Evolutionary conservation across 1,284 basidiomycete species (phyloP), one percentile per base, ranked within the genome.

Genomic region (Mycosarcoma mackinlayi): DNA sequence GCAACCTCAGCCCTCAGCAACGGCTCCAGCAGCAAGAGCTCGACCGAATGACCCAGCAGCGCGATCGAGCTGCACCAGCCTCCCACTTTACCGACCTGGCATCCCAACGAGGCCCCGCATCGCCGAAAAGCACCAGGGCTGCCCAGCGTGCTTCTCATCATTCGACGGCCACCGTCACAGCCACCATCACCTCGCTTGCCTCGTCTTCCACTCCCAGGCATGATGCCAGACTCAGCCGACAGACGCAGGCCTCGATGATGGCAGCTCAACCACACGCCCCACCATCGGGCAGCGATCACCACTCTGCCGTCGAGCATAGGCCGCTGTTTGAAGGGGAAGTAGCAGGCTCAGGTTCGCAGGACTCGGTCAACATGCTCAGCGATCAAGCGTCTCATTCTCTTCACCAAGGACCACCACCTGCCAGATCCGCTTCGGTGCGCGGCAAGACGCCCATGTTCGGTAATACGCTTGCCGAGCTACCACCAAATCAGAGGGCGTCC

Each of bases 401-500:
- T 11, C 27, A 23, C 11, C 46, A 54, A 19, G 38, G 30, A 16
- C 14, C n/a, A 10, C 28, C 55, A 13, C 50, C 54, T 1, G 31
- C 54, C 13, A 52, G 62, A 9, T 58, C 62, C 14, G 62, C 55
- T 0, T 58, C 55, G 10, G 62, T 64, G 14, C 39, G 62, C 3
- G 55, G 49, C 50, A 64, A 64, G 45, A 64, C 55, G 34, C 62
- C 62, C 16, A 48, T 64, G 27, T 58, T 54, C 34, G 62, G 62
- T 25, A 64, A 56, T 16, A 58, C 62, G 28, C 38, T 58, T 5
- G 23, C 37, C 18, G 55, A 56, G 19, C 45, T 64, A n/a, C 62
- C 62, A 24, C 42, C 54, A 6, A 50, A 42, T 10, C 54, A 64
- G 18, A 47, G 62, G 33, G 49, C 18, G 3, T 58, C 62, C 11